These are phyloP conservation scores for Odontarrhena argentea DNA, from an alignment of 345 rosid species.

Conservation along the genomic window DNA sequence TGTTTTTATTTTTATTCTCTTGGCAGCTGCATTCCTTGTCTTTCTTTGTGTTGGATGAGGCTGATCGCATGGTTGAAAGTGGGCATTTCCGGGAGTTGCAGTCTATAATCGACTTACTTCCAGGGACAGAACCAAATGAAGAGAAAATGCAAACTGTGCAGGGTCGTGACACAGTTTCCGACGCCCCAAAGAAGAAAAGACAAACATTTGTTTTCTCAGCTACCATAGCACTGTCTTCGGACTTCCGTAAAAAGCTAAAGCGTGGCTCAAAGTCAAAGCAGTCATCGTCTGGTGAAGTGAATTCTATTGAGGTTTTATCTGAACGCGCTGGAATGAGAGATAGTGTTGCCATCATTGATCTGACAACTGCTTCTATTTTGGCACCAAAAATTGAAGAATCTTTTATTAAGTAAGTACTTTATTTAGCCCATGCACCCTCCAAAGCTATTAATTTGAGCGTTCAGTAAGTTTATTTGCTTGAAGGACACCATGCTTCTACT, in stretches of 20 bases:
- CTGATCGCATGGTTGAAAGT: slow-evolving; percentile 93
- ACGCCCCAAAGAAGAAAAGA: slow-evolving; percentile 77
- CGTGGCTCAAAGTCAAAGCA: slow-evolving; percentile 70
- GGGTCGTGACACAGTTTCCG: slow-evolving; percentile 59
- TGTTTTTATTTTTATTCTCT: slow-evolving; percentile 18
- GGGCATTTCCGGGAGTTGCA: slow-evolving; percentile 96
- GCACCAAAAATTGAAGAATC: slow-evolving; percentile 89
- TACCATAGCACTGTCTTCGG: slow-evolving; percentile 85
- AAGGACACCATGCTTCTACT: slow-evolving; percentile 16
- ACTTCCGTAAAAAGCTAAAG: slow-evolving; percentile 94
- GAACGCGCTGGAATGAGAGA: slow-evolving; percentile 90
- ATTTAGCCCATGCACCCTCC: not conserved
- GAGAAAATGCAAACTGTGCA: slow-evolving; percentile 53
- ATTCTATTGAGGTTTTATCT: slow-evolving; percentile 84
- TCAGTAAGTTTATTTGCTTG: slow-evolving; percentile 2
- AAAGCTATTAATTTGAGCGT: slow-evolving; percentile 6
- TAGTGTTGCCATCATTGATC: slow-evolving; percentile 83
- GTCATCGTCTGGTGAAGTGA: slow-evolving; percentile 52
- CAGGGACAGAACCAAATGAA: slow-evolving; percentile 50
- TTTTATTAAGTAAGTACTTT: slow-evolving; percentile 31
- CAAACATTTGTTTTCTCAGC: slow-evolving; percentile 97
- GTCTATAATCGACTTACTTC: slow-evolving; percentile 93
- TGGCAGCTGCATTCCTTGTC: slow-evolving; percentile 89
- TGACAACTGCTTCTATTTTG: slow-evolving; percentile 73
- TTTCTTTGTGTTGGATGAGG: slow-evolving; percentile 97